Base-by-base conservation (phyloP, 2,329 filamentous ascomycete genomes). In the Nigrospora osmanthi region DNA sequence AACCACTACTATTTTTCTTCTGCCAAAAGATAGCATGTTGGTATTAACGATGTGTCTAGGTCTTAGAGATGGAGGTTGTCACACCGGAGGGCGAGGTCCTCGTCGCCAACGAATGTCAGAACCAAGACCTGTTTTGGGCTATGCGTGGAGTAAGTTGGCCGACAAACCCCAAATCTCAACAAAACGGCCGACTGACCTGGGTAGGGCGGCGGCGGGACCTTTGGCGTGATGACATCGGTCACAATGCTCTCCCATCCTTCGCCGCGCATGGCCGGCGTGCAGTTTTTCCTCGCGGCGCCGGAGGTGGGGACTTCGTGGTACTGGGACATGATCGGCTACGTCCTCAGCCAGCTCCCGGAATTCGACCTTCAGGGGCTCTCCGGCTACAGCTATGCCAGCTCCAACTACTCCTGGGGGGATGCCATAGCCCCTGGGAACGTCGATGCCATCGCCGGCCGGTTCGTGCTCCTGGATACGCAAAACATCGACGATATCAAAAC, bases 81-180 rank as follows among this genome's bases (percentile, higher is more conserved):
- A 69, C 67, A 4, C 60, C 68, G 3, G 64, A 68, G 34, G 70
- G 70, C 5, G 52, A 59, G 4, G 57, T 66, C 15, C 52, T 70
- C 31, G 63, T 64, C 23, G 66, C 60, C 17, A 66, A 62, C 41
- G 56, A 62, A 37, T 63, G 54, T 23, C 54, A 63, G 17, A 63
- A 74, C 49, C 40, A 56, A 2, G 70, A 73, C 17, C 56, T 75
- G 2, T 73, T 68, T 58, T 72, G 69, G 68, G 70, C 71, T 5
- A 52, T 73, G 19, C 57, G 65, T 15, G 71, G 70, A 11, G 70
- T 35, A n/a, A n/a, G 34, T 35, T 35, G 34, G 13, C 13, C 6
- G 14, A 35, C 5, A 6, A 35, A 14, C 34, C 34, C 34, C 4
- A 14, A 11, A 14, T 35, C 6, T 28, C 10, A 2, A 35, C 34